These are phyloP conservation scores for Ocimum tenuiflorum DNA, from an alignment of 257 asterid species.

Conservation along the genomic window DNA sequence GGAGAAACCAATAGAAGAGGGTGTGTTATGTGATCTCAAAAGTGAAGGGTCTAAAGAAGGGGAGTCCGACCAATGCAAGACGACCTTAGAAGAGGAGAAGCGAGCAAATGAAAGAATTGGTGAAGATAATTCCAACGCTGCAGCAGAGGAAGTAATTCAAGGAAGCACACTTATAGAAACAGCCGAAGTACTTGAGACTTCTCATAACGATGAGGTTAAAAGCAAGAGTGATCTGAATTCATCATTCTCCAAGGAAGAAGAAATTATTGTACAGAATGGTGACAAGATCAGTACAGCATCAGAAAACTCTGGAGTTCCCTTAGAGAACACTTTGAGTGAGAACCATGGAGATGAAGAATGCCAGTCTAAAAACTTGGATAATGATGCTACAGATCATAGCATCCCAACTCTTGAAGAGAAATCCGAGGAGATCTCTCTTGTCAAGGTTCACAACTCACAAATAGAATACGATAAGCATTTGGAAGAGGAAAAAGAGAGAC, in stretches of 20 bases:
- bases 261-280: not conserved
- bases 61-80: not conserved
- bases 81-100: not conserved
- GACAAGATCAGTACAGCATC: not conserved
- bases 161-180: not conserved
- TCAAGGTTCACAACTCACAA: not conserved
- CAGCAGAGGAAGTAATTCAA: not conserved
- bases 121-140: not conserved
- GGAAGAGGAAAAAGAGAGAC: not conserved
- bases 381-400: too few species aligned
- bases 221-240: constrained; percentile 1
- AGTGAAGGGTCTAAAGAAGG: not conserved
- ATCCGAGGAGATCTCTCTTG: constrained; percentile 12
- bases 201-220: not conserved
- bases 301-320: constrained; percentile 11
- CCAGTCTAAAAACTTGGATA: too few species aligned
- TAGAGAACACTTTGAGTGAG: too few species aligned
- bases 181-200: too few species aligned
- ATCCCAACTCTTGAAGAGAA: not conserved
- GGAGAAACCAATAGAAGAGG: constrained; percentile 4
- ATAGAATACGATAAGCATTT: constrained; percentile 8
- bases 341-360: too few species aligned
- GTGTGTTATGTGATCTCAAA: not conserved
- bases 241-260: constrained; percentile 16
- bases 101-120: not conserved